phyloP scores from a whole-genome alignment of 805 yeast genomes.

The Suhomyces pyralidae region DNA sequence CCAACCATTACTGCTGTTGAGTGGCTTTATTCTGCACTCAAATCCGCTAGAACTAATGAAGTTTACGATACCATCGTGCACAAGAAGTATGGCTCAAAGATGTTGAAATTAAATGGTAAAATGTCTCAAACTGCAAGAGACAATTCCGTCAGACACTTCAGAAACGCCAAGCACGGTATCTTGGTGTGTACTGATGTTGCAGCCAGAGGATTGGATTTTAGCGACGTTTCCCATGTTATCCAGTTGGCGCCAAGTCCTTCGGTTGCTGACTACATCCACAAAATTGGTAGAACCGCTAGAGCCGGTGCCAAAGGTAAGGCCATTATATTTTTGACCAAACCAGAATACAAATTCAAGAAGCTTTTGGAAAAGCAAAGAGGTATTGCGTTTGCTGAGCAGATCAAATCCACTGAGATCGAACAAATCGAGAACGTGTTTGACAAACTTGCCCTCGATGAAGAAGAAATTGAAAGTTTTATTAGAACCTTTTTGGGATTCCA shows the following conservation, averaged over 20 bases:
- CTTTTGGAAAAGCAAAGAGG: constrained; percentile 49
- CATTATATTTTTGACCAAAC: constrained; percentile 51
- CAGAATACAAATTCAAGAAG: constrained; percentile 55
- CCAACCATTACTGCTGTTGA: constrained; percentile 75
- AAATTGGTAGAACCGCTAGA: constrained; percentile 95
- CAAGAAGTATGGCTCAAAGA: constrained; percentile 20
- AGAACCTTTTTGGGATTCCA: constrained; percentile 27
- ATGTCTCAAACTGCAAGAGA: constrained; percentile 69
- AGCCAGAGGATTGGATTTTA: constrained; percentile 96
- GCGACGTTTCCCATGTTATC: constrained; percentile 77
- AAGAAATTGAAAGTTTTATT: constrained; percentile 23
- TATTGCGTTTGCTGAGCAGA: constrained; percentile 49
- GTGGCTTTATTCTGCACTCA: constrained; percentile 46
- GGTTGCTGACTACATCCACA: constrained; percentile 79
- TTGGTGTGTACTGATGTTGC: constrained; percentile 89
- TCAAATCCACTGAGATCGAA: constrained; percentile 36
- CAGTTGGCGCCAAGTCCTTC: constrained; percentile 79
- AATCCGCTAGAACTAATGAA: constrained; percentile 11
- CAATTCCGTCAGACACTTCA: constrained; percentile 52
- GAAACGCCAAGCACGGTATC: constrained; percentile 48
- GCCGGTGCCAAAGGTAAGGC: constrained; percentile 82
- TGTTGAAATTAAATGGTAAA: constrained; percentile 63
- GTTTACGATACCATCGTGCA: constrained; percentile 16
- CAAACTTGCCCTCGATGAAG: constrained; percentile 15
- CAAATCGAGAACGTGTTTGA: constrained; percentile 25